Evolutionary conservation across 2,329 filamentous ascomycete species (phyloP).

Genomic region (Penicillium freii): DNA sequence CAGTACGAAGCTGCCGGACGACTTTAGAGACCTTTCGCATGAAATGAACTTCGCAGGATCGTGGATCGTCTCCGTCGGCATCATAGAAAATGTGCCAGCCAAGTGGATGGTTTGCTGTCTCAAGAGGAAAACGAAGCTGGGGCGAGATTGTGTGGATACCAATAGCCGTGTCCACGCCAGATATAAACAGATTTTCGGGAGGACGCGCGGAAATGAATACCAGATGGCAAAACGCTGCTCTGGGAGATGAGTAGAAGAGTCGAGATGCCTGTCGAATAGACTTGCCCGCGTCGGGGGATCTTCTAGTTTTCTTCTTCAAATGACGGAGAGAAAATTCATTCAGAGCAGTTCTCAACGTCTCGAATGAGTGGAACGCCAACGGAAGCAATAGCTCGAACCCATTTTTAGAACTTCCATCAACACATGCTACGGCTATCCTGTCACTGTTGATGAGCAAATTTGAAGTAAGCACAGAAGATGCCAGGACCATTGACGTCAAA

Average conservation of each 20-base stretch:
- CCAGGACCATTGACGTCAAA: constrained; percentile 23
- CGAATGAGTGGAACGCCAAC: constrained; percentile 25
- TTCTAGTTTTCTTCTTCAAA: constrained; percentile 6
- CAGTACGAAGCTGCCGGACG: constrained; percentile 31
- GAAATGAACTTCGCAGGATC: constrained; percentile 15
- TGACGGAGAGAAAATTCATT: constrained; percentile 21
- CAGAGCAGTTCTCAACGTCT: constrained; percentile 20
- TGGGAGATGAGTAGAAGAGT: constrained; percentile 24
- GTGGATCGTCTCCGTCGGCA: constrained; percentile 13
- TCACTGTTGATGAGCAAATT: constrained; percentile 25
- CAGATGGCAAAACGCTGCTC: constrained; percentile 33
- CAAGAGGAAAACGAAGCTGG: constrained; percentile 22
- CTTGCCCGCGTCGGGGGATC: constrained; percentile 12
- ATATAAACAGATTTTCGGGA: constrained; percentile 18
- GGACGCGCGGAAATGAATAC: constrained; percentile 32
- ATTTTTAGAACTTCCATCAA: constrained; percentile 18
- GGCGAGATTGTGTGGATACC: constrained; percentile 38
- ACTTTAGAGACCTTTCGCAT: constrained; percentile 23
- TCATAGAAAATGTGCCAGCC: constrained; percentile 34
- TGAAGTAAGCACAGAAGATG: constrained; percentile 25
- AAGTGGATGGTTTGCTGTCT: constrained; percentile 7
- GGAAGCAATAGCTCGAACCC: constrained; percentile 29
- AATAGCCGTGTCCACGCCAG: constrained; percentile 25
- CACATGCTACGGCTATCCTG: constrained; percentile 27
- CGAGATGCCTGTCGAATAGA: constrained; percentile 26